A percentile compares a stretch with the other conserved stretches of the same genome.
Evolutionary conservation across 306 rosid species (phyloP).

Genomic region (Pachyrhizus erosus): DNA sequence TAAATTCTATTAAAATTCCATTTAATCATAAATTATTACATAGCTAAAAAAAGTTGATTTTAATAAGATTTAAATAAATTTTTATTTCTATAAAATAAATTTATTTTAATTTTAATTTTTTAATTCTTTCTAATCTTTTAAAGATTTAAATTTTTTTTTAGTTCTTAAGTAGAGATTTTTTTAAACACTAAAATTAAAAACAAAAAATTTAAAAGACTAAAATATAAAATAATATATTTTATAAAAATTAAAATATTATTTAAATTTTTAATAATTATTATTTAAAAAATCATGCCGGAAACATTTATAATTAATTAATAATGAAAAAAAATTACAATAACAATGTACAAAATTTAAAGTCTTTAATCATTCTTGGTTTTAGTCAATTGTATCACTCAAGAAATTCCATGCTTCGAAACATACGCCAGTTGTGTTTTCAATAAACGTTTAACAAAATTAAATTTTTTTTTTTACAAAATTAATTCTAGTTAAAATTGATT

Average conservation of each 20-base stretch:
- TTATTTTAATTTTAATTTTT: too few species aligned
- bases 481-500: background rate
- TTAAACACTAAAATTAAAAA: too few species aligned
- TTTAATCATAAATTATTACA: background rate
- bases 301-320: background rate
- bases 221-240: too few species aligned
- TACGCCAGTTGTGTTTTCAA: background rate
- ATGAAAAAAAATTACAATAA: background rate
- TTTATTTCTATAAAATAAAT: too few species aligned
- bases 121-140: too few species aligned
- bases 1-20: background rate
- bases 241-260: too few species aligned
- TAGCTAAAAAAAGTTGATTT: background rate
- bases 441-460: too few species aligned
- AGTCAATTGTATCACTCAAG: background rate
- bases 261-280: background rate
- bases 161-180: too few species aligned
- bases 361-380: background rate
- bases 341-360: background rate
- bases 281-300: background rate
- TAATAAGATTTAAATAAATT: too few species aligned
- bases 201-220: too few species aligned
- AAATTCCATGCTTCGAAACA: background rate
- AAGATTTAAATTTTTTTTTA: too few species aligned
- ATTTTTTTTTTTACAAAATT: too few species aligned